These are phyloP conservation scores for Salvia rosmarinus DNA, from an alignment of 257 asterid species.

Conservation along the genomic window DNA sequence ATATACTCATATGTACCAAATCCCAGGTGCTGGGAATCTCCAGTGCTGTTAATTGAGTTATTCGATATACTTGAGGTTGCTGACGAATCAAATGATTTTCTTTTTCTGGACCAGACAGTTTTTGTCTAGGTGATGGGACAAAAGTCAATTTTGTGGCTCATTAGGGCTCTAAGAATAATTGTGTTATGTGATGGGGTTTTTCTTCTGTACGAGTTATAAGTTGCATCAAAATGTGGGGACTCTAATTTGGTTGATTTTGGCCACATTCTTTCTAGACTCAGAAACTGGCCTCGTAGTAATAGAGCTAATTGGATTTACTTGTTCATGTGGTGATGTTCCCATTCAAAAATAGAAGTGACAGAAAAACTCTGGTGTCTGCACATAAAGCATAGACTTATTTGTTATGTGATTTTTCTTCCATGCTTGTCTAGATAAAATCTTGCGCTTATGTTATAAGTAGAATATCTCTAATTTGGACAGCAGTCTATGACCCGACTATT, in stretches of 20 bases:
- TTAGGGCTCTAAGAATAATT: background rate
- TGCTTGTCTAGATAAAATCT: conserved; percentile 12
- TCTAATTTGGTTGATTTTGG: background rate
- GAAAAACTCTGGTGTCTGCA: background rate
- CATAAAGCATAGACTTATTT: conserved; percentile 14
- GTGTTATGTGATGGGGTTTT: background rate
- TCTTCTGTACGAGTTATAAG: background rate
- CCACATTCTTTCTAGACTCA: conserved; percentile 2
- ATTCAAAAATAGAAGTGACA: background rate
- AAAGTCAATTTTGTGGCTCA: conserved; percentile 9
- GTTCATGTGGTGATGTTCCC: conserved; percentile 1
- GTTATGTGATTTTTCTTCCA: conserved; percentile 12
- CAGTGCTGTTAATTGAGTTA: conserved; percentile 2
- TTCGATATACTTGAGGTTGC: conserved; percentile 14
- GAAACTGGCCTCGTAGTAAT: background rate
- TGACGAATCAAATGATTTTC: background rate
- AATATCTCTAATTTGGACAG: conserved; percentile 17
- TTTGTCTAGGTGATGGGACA: conserved; percentile 10
- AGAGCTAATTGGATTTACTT: conserved; percentile 7
- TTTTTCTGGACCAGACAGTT: background rate
- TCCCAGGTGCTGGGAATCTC: conserved; percentile 16
- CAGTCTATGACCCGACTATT: background rate
- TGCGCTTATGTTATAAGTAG: background rate
- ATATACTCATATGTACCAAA: background rate
- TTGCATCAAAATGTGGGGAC: background rate